Evolutionary conservation across 2,329 filamentous ascomycete species (phyloP).

Genomic region (Colletotrichum incanum): DNA sequence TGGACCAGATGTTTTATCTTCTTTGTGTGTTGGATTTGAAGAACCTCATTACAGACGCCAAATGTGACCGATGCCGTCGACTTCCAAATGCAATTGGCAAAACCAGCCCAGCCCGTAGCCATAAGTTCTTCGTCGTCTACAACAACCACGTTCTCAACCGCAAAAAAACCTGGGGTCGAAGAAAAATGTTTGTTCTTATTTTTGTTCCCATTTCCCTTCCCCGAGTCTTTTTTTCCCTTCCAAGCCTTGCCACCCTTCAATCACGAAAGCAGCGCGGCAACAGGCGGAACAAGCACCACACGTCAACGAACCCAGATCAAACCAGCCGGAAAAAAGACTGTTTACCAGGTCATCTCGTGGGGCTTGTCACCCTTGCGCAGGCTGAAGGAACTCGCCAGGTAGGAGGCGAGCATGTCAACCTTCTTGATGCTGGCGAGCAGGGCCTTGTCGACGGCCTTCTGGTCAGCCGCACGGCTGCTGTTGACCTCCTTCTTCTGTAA

Average conservation of each 20-base stretch:
- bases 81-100: constrained; percentile 78
- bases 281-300: constrained; percentile 27
- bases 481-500: constrained; percentile 95
- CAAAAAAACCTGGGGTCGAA: constrained; percentile 34
- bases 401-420: constrained; percentile 92
- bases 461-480: constrained; percentile 93
- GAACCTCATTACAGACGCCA: constrained; percentile 78
- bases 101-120: constrained; percentile 64
- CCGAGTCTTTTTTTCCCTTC: constrained; percentile 22
- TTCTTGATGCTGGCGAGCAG: constrained; percentile 98
- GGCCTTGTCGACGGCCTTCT: constrained; percentile 98
- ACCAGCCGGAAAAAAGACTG: constrained; percentile 37
- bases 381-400: constrained; percentile 97
- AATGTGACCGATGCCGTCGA: constrained; percentile 76
- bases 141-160: constrained; percentile 36
- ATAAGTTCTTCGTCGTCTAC: constrained; percentile 44
- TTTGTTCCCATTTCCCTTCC: constrained; percentile 27
- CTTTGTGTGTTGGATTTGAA: constrained; percentile 65
- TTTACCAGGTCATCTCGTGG: constrained; percentile 99
- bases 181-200: constrained; percentile 27
- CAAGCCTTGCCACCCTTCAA: constrained; percentile 34
- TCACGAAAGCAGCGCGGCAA: constrained; percentile 20
- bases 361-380: constrained; percentile 99
- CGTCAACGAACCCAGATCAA: constrained; percentile 28
- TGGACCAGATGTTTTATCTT: constrained; percentile 56